Evolutionary conservation across 441 rosid species (phyloP).

Genomic region (Gossypium gossypioides): DNA sequence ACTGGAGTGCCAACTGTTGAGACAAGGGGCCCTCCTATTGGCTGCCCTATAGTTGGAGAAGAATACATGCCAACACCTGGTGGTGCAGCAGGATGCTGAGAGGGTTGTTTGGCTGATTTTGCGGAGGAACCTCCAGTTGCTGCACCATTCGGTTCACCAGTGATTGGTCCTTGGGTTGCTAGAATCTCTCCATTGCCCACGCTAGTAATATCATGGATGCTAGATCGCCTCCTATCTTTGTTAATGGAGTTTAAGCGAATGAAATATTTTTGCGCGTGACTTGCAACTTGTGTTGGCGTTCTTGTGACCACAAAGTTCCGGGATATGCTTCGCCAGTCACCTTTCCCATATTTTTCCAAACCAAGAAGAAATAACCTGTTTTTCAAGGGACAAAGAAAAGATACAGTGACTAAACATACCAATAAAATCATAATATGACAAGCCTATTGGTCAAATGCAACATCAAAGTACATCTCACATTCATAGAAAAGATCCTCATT

Average conservation of each 20-base stretch:
- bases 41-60: too few species aligned
- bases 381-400: background rate
- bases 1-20: too few species aligned
- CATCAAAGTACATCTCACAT: constrained; percentile 8
- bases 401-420: constrained; percentile 6
- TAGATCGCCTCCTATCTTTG: constrained; percentile 89
- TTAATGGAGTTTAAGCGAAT: constrained; percentile 80
- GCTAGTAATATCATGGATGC: constrained; percentile 93
- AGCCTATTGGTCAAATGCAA: background rate
- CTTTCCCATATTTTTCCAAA: constrained; percentile 91
- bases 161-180: too few species aligned
- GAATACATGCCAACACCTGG: too few species aligned
- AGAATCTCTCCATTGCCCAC: constrained; percentile 15
- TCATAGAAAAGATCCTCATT: background rate
- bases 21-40: too few species aligned
- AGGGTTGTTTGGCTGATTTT: too few species aligned
- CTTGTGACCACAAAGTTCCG: constrained; percentile 90
- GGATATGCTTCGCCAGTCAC: constrained; percentile 97
- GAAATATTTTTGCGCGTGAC: constrained; percentile 94
- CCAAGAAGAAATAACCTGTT: constrained; percentile 90
- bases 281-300: constrained; percentile 95
- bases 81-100: too few species aligned
- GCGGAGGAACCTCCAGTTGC: too few species aligned
- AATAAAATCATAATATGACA: background rate
- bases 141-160: too few species aligned